phyloP scores from a whole-genome alignment of 345 rosid genomes.

The Brassica nigra region DNA sequence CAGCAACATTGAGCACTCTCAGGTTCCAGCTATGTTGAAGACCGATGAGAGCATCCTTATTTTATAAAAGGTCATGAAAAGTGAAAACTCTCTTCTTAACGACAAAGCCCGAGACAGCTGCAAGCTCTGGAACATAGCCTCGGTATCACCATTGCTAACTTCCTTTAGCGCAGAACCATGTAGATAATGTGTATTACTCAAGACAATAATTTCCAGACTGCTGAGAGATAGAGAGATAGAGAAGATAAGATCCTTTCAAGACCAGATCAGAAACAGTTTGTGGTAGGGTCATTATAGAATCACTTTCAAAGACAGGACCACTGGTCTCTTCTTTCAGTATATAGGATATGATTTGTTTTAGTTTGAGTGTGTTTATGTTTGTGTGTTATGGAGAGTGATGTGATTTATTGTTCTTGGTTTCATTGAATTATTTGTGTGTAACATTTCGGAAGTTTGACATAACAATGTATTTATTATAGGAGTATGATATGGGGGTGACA shows the following conservation, averaged over 20 bases:
- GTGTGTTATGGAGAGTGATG: conserved; percentile 25
- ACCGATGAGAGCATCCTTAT: conserved; percentile 36
- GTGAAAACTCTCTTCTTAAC: conserved; percentile 8
- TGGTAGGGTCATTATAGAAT: conserved; percentile 35
- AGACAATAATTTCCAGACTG: conserved; percentile 23
- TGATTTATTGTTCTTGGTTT: conserved; percentile 26
- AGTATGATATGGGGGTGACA: neutral
- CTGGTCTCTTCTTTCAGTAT: conserved; percentile 25
- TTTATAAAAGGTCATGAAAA: conserved; percentile 19
- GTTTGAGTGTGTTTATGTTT: conserved; percentile 31
- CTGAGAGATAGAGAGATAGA: conserved; percentile 7
- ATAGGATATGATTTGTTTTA: conserved; percentile 17
- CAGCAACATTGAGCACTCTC: conserved; percentile 21
- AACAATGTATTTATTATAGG: conserved; percentile 17
- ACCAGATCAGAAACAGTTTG: conserved; percentile 17
- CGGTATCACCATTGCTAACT: conserved; percentile 32
- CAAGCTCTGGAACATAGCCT: conserved; percentile 11
- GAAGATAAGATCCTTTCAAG: conserved; percentile 22
- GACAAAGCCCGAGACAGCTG: conserved; percentile 21
- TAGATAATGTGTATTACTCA: conserved; percentile 38
- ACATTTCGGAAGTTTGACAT: conserved; percentile 20
- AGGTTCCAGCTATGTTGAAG: conserved; percentile 37
- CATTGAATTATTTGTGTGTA: conserved; percentile 33
- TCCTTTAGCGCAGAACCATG: conserved; percentile 33
- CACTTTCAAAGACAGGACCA: conserved; percentile 30